Evolutionary conservation across 1,284 basidiomycete genomes (phyloP), one percentile per base, ranked within the genome.

Genomic region (Microstroma glucosiphilum): DNA sequence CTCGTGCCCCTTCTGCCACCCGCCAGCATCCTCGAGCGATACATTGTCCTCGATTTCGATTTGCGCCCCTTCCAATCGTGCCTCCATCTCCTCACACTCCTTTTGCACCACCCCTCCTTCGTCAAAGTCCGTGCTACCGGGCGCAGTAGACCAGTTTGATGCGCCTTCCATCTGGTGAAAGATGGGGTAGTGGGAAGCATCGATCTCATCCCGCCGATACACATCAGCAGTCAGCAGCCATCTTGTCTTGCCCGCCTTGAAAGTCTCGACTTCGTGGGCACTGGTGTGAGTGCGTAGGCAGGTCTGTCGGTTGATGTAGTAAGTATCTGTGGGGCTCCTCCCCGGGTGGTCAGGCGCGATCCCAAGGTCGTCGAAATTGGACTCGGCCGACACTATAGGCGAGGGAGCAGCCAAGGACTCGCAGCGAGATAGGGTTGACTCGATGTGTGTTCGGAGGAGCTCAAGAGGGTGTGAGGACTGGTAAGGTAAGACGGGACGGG

Each of bases 131-230:
- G 46, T 23, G 12, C 23, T 23, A 6, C 51, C 51, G 2, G 13
- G n/a, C 21, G n/a, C 17, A 2, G 26, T 25, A 21, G 17, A 19
- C 69, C 89, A 92, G 57, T 96, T 86, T 51, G 87, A 84, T 21
- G 93, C 92, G 40, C 94, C 96, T 80, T 99, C 96, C 83, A 96
- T 92, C 81, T 99, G 96, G 81, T 99, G 96, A 80, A 99, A 99
- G 53, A 96, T 89, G 19, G 96, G 96, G 80, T 97, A 97, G 80
- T 99, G 96, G 11, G 89, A 90, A 21, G 86, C 85, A 82, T 99
- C 96, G 69, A 99, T 98, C 81, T 98, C 96, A 85, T 99, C 96
- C 69, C 96, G 86, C 51, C 96, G 83, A 81, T 97, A 99, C 55
- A 99, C 96, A 82, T 99, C 96, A n/a, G 96, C 93, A 1, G 92